Evolutionary conservation across 1,284 basidiomycete species (phyloP), one percentile per base, ranked within the genome.

Genomic region (Cutaneotrichosporon daszewskae): DNA sequence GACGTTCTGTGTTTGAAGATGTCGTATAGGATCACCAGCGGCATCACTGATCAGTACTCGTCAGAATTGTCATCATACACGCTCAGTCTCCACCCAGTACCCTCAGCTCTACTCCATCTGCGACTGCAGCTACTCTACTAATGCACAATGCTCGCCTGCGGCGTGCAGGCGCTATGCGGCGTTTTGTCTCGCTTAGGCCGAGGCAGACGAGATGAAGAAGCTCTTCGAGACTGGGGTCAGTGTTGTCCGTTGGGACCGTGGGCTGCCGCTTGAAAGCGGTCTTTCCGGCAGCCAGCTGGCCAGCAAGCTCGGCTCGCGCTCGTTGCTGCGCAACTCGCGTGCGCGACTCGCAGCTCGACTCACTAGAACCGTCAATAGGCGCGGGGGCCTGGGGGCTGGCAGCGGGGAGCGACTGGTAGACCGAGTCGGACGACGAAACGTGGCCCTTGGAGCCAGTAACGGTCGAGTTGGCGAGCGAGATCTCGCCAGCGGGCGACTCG

Each of bases 331-430:
- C n/a, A n/a, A n/a, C n/a, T n/a, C n/a, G n/a, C n/a, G n/a, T n/a
- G n/a, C n/a, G n/a, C 54, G 39, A 74, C 83, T 72, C 68, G 87
- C 88, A 83, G 39, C 47, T 42, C 40, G 88, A n/a, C n/a, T n/a
- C n/a, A n/a, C n/a, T n/a, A n/a, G n/a, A 85, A 50, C 86, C 81
- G 63, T 96, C 91, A 59, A 95, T 82, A 29, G 86, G 83, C 43
- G 81, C 88, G 55, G 91, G 78, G 39, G 88, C 79, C 74, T 82
- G 81, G 71, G 83, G 79, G 50, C 85, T 86, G 66, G 89, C 88
- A 36, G 76, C 70, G 46, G 92, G 91, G 53, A 97, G 69, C 61
- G 65, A 20, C 29, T 77, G 72, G 69, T 89, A 87, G 20, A 68
- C 59, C 16, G 77, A 77, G 66, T 94, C 85, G 49, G 77, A 76